Evolutionary conservation across 345 rosid genomes (phyloP), one percentile per base, ranked within the genome.

Genomic region (Rhizophora apiculata): DNA sequence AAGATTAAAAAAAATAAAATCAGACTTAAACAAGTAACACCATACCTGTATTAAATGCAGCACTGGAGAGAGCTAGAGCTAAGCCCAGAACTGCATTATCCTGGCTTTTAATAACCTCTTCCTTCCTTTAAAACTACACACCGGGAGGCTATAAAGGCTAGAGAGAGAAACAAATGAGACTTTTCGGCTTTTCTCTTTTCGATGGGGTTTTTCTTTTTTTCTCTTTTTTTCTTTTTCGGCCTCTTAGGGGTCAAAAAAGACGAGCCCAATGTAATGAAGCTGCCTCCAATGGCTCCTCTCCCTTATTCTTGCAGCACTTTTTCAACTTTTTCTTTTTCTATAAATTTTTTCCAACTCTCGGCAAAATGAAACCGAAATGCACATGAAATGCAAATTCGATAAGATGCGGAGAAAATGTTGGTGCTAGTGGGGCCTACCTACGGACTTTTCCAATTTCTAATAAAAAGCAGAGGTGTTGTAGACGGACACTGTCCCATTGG

Each of bases 211-310:
- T 70, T 61, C 61, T 65, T 43, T 43, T 11, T 43, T 43, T 0
- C 0, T 13, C 13, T 2, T 43, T 43, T 43, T 43, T 13, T 3
- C 15, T 13, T 15, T 43, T 10, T 2, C 3, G 15, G 16, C 5
- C 3, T 43, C 18, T 64, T 58, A 15, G 60, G 71, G 73, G 84
- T 83, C 86, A 75, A 72, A 74, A 56, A 76, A 60, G 64, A 67
- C 52, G 30, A 49, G 80, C 72, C 71, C 52, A 18, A 19, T 67
- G 26, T 20, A 15, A 30, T 74, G 43, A 61, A 43, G 49, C 49
- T 43, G 49, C 49, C 70, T 39, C 69, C 74, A 19, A 57, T 68
- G 74, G 76, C 76, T 68, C 71, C 70, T 62, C 64, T 69, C 61
- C 29, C 63, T 46, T 18, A 20, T 6, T n/a, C 37, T 21, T 22